Evolutionary conservation across 2,329 filamentous ascomycete species (phyloP).

Genomic region (Harringtonia aguacate): DNA sequence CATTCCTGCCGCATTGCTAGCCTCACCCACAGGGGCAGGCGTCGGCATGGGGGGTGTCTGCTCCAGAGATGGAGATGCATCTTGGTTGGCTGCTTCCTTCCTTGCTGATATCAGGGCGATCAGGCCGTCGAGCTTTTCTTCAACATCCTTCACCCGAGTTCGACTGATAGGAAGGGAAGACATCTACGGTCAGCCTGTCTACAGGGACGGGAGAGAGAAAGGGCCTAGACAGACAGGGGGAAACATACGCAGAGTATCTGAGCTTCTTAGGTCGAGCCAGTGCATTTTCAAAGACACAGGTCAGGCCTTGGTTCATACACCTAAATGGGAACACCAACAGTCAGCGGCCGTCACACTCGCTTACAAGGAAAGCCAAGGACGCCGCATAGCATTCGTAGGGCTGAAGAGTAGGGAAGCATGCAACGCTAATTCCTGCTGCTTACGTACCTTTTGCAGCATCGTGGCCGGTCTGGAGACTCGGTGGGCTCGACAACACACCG

Average conservation of each 20-base stretch:
- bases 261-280: slow-evolving; percentile 14
- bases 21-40: too few relatives aligned
- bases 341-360: too few relatives aligned
- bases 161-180: too few relatives aligned
- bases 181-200: too few relatives aligned
- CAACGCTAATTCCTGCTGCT: background rate
- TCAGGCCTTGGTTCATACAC: slow-evolving; percentile 9
- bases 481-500: slow-evolving; percentile 10
- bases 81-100: slow-evolving; percentile 8
- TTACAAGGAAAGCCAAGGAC: too few relatives aligned
- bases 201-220: too few relatives aligned
- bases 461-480: slow-evolving; percentile 1
- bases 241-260: slow-evolving; percentile 11
- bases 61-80: slow-evolving; percentile 6
- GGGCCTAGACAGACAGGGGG: too few relatives aligned
- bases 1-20: too few relatives aligned
- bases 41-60: slow-evolving; percentile 10
- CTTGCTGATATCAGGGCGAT: slow-evolving; percentile 20
- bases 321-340: background rate
- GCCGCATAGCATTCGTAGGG: too few relatives aligned
- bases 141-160: slow-evolving; percentile 13
- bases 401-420: background rate
- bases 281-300: slow-evolving; percentile 15
- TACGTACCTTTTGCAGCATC: slow-evolving; percentile 12
- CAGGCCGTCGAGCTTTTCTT: slow-evolving; percentile 14